Base-by-base conservation (phyloP, 2,329 filamentous ascomycete genomes). In the Laburnicola sp. region DNA sequence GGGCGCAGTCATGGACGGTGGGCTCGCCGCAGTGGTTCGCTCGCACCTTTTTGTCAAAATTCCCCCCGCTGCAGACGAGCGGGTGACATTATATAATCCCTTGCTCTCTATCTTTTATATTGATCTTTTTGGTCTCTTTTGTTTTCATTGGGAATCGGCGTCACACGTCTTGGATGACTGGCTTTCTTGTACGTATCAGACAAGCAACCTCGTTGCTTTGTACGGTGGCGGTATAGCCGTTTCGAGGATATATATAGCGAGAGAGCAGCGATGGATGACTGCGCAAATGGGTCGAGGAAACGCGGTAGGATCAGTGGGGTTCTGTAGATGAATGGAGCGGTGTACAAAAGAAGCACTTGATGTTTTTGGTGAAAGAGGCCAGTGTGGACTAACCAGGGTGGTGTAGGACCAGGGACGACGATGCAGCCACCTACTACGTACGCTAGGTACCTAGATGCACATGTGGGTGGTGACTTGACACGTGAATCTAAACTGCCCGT, bases 1-100 rank as follows among this genome's bases (percentile, higher is more conserved):
- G 9, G 54, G 41, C 50, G 48, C 38, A 54, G 53, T 63, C 50
- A 65, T 57, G 62, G 65, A 58, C 55, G 51, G 48, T 50, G 62
- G 61, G 60, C 60, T 66, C 60, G 31, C 34, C 28, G 22, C n/a
- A 25, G 3, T 22, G 27, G 23, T 39, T 26, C 31, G 11, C 16
- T 4, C 26, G 22, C 36, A 25, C 38, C 23, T 46, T 30, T 40
- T 10, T 27, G 27, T 41, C 21, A 23, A 40, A 40, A 47, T 11
- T 22, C 36, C 4, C 36, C 23, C 36, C 7, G 37, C 5, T 3
- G 10, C 25, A 36, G 41, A 23, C 9, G 40, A 35, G 45, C 40
- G 37, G 41, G 41, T 11, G 36, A 41, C 28, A 35, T 53, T 49
- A 44, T 21, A 48, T 52, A 53, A 50, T 53, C 32, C 50, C 43